phyloP scores from a whole-genome alignment of 163 green algal genomes.

The Smithsoniella earleae region DNA sequence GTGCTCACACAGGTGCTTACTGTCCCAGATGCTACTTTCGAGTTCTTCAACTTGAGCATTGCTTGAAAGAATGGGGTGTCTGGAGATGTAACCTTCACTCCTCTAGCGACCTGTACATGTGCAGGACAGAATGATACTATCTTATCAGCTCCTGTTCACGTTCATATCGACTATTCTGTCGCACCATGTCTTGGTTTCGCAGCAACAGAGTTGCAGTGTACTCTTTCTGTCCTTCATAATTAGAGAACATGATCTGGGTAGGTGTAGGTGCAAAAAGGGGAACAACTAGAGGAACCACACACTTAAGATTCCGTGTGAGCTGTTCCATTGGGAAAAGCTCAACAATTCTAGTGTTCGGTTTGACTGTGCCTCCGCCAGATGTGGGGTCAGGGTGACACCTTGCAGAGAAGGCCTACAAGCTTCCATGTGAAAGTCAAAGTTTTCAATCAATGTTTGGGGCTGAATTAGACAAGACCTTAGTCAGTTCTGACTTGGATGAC shows the following conservation, averaged over 20 bases:
- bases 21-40: constrained; percentile 66
- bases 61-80: constrained; percentile 53
- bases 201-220: constrained; percentile 55
- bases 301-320: constrained; percentile 33
- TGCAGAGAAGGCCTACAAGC: no score
- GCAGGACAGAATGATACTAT: not conserved
- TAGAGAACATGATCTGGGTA: constrained; percentile 53
- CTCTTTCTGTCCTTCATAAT: constrained; percentile 53
- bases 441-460: no score
- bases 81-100: constrained; percentile 52
- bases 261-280: constrained; percentile 72
- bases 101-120: constrained; percentile 62
- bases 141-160: not conserved
- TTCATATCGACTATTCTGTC: not conserved
- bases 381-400: no score
- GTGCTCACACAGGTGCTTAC: constrained; percentile 48
- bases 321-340: not conserved
- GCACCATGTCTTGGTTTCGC: constrained; percentile 70
- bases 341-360: no score
- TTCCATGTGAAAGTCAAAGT: no score
- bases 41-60: constrained; percentile 31
- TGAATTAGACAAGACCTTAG: no score
- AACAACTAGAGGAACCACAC: constrained; percentile 52
- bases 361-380: no score
- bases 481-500: no score